Conservation (phyloP, 306 rosid species). For the Nissolia schottii region DNA sequence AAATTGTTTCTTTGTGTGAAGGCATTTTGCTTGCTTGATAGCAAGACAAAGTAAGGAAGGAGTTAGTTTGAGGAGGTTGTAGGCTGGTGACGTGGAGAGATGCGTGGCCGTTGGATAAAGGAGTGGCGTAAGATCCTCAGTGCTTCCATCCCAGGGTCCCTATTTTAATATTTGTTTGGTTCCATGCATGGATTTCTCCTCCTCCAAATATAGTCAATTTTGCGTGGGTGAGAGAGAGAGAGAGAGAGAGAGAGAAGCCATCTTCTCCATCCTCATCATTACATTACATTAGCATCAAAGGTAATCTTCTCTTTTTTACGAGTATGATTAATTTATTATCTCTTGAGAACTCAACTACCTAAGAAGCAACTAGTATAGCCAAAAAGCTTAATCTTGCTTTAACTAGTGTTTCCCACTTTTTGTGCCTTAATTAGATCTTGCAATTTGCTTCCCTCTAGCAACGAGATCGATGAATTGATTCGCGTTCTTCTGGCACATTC, state of each 20-base stretch:
- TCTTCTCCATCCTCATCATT: constrained; percentile 29
- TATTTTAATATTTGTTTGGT: constrained; percentile 64
- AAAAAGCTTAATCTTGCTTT: constrained; percentile 15
- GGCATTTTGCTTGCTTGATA: constrained; percentile 28
- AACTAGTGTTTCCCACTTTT: constrained; percentile 27
- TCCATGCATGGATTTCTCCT: constrained; percentile 99
- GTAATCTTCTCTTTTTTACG: constrained; percentile 12
- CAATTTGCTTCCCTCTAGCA: constrained; percentile 21
- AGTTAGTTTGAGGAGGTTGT: constrained; percentile 49
- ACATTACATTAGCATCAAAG: constrained; percentile 50
- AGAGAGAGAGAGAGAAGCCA: constrained; percentile 38
- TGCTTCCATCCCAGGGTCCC: constrained; percentile 54
- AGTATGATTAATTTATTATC: not conserved
- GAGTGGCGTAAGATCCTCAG: constrained; percentile 60
- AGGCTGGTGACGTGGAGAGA: constrained; percentile 37
- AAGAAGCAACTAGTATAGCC: constrained; percentile 5
- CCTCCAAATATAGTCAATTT: constrained; percentile 71
- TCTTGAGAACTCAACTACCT: constrained; percentile 42
- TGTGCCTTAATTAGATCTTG: constrained; percentile 62
- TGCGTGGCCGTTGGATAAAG: constrained; percentile 48
- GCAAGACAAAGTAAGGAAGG: constrained; percentile 73
- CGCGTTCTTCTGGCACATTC: constrained; percentile 35
- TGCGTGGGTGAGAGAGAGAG: constrained; percentile 32
- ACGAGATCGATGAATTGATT: constrained; percentile 39
- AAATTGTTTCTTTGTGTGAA: too few species aligned